Evolutionary conservation across 2,329 filamentous ascomycete species (phyloP), one percentile per base, ranked within the genome.

Genomic region (Albifimbria verrucaria): DNA sequence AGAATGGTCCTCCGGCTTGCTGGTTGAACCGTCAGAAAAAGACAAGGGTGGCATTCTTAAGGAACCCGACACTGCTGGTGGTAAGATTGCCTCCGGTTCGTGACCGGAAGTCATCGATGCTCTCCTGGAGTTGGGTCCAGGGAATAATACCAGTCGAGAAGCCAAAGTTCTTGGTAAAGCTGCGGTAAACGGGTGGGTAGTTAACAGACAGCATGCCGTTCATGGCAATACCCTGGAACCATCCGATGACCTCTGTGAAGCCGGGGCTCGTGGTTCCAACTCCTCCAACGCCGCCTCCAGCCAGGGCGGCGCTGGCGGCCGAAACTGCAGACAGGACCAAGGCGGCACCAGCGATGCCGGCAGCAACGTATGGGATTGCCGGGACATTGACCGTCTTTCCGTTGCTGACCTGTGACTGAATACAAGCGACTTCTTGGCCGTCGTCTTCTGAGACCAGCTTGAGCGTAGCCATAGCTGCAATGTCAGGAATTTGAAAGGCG

Each of bases 161-260:
- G 46, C 80, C 92, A 69, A 99, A 97, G 74, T 97, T 97, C 74
- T 90, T 90, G 57, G 88, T 77, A 72, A 96, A 99, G 68, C 86
- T 93, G 61, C 87, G 85, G 75, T 97, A 97, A 36, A 97, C 85
- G 32, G 84, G 78, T 4, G 94, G 94, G 61, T 96, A 92, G 62
- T 87, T 83, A 62, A 95, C 92, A 55, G 90, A 95, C 68, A 96
- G 80, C 94, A 97, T 97, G 59, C 94, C 92, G 71, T 94, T 97
- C 77, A 94, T 88, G 24, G 94, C 92, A 79, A 97, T 89, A 48
- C 88, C 87, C 72, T 97, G 92, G 71, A 97, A 96, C 83, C 90
- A 95, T 56, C 87, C 86, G 60, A 96, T 81, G 47, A 95, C 86
- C 65, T 97, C 90, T 44, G 80, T 80, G 68, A 97, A 97, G 50